phyloP scores from a whole-genome alignment of 768 basidiomycete species.

The Lentinus tigrinus region DNA sequence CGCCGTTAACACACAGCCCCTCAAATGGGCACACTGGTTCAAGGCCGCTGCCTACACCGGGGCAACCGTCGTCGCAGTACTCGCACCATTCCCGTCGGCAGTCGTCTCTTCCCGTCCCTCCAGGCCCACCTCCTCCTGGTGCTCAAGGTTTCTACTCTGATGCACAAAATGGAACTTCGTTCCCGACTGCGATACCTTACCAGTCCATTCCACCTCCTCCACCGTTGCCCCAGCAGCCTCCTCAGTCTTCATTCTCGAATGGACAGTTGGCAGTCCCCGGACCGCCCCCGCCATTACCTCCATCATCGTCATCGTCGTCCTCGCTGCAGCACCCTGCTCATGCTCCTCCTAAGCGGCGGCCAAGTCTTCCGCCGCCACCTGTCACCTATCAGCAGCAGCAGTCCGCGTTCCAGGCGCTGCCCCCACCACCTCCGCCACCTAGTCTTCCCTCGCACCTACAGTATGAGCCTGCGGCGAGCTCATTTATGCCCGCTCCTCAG shows the following conservation, averaged over 20 bases:
- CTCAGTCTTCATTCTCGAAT: slow-evolving; percentile 18
- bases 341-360: slow-evolving; percentile 34
- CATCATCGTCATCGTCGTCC: slow-evolving; percentile 13
- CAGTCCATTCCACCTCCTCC: slow-evolving; percentile 23
- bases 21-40: slow-evolving; percentile 28
- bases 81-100: slow-evolving; percentile 15
- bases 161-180: slow-evolving; percentile 11
- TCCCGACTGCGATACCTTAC: slow-evolving; percentile 9
- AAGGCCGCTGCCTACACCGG: slow-evolving; percentile 19
- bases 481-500: neutral
- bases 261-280: slow-evolving; percentile 16
- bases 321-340: slow-evolving; percentile 9
- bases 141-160: slow-evolving; percentile 14
- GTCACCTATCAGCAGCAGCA: slow-evolving; percentile 29
- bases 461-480: slow-evolving; percentile 10
- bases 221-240: slow-evolving; percentile 16
- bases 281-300: slow-evolving; percentile 30
- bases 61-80: slow-evolving; percentile 4
- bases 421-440: slow-evolving; percentile 24
- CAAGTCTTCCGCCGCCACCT: slow-evolving; percentile 43
- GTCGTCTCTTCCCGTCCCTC: slow-evolving; percentile 22
- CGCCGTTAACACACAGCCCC: slow-evolving; percentile 31
- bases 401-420: slow-evolving; percentile 19
- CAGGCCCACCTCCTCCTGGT: slow-evolving; percentile 18
- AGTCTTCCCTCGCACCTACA: slow-evolving; percentile 17